These are phyloP conservation scores for Xylariaceae sp. DNA, from an alignment of 2,329 filamentous ascomycete species.

Conservation along the genomic window DNA sequence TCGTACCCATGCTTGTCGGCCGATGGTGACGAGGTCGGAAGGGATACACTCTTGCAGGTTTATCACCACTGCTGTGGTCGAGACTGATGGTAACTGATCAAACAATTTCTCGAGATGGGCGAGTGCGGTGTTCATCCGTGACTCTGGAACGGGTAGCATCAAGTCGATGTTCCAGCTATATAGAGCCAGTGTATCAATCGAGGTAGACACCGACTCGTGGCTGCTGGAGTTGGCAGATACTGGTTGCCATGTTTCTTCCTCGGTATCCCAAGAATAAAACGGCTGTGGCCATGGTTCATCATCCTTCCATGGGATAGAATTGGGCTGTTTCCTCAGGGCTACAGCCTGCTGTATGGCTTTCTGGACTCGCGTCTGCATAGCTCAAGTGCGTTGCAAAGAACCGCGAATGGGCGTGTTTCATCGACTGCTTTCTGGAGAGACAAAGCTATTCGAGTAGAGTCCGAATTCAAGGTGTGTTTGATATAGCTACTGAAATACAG, in stretches of 20 bases:
- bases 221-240: neutral
- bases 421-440: too few species aligned
- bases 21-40: conserved; percentile 40
- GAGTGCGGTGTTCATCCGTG: conserved; percentile 26
- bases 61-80: conserved; percentile 34
- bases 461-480: too few species aligned
- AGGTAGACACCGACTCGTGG: neutral
- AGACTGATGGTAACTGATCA: neutral
- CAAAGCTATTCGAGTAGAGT: too few species aligned
- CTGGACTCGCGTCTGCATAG: too few species aligned
- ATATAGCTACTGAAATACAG: too few species aligned
- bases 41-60: conserved; percentile 46
- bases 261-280: conserved; percentile 20
- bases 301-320: conserved; percentile 20
- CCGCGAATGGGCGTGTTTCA: too few species aligned
- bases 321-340: conserved; percentile 15
- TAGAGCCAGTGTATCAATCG: conserved; percentile 22
- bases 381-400: too few species aligned
- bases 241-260: conserved; percentile 18
- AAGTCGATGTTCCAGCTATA: conserved; percentile 33
- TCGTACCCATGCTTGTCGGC: conserved; percentile 39
- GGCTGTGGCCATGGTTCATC: conserved; percentile 26
- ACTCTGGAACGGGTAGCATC: conserved; percentile 24
- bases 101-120: conserved; percentile 15
- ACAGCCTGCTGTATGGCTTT: too few species aligned